Conservation (phyloP, 345 rosid genomes). For the Ailanthus altissimus region DNA sequence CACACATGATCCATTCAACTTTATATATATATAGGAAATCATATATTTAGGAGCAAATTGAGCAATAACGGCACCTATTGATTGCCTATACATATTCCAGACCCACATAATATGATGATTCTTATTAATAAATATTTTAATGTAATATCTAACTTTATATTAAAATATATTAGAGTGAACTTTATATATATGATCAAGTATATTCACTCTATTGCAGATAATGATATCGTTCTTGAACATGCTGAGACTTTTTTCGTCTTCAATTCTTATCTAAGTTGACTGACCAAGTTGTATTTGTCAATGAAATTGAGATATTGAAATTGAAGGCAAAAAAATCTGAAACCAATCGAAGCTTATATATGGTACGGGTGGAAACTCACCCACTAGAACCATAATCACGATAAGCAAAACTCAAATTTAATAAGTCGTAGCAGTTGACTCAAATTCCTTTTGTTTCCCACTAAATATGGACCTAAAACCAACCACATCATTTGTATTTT, state of each 20-base stretch:
- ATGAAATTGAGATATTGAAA: neutral
- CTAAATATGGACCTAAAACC: conserved; percentile 44
- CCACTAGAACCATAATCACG: neutral
- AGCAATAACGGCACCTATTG: no score
- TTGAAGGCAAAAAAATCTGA: neutral
- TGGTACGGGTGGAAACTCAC: conserved; percentile 2
- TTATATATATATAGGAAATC: neutral
- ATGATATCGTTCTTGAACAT: neutral
- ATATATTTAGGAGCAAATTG: neutral
- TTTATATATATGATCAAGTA: no score
- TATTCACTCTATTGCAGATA: neutral
- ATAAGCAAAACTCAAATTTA: neutral
- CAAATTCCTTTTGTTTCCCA: conserved; percentile 30
- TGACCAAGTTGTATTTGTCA: neutral
- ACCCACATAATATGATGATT: no score
- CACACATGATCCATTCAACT: neutral
- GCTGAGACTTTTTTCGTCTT: neutral
- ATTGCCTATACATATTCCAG: no score
- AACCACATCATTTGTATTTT: conserved; percentile 30
- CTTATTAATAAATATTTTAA: no score
- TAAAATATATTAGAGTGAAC: no score
- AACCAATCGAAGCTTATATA: neutral
- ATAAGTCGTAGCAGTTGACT: conserved; percentile 29
- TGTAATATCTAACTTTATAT: no score
- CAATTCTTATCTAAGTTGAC: neutral